These are phyloP conservation scores for Ilex aquifolium DNA, from an alignment of 257 asterid species.

Conservation along the genomic window DNA sequence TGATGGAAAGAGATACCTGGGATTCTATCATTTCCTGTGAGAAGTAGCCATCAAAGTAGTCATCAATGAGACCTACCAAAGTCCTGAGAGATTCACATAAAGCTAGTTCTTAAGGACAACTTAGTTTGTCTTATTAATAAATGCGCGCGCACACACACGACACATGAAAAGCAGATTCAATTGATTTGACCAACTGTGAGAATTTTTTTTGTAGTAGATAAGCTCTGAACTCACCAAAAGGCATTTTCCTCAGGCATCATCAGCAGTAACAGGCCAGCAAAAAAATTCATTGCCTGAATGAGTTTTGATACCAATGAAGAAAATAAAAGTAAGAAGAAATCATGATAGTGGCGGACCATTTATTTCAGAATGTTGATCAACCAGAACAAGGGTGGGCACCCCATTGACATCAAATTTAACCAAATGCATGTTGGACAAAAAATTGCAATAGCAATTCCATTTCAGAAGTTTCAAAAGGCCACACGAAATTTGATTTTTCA, in stretches of 20 bases:
- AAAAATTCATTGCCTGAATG: conserved; percentile 92
- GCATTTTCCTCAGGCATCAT: conserved; percentile 99
- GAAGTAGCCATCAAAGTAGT: conserved; percentile 81
- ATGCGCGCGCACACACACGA: too few species aligned
- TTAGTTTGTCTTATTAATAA: not conserved
- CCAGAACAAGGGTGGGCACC: not conserved
- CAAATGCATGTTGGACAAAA: conserved; percentile 6
- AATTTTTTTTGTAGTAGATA: not conserved
- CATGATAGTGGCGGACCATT: not conserved
- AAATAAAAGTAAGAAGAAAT: conserved; percentile 9
- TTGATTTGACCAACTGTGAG: too few species aligned
- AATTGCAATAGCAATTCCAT: not conserved
- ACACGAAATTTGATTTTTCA: not conserved
- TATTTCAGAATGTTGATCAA: conserved; percentile 6
- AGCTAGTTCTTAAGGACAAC: conserved; percentile 27
- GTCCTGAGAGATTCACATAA: conserved; percentile 60
- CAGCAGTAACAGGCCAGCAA: conserved; percentile 86
- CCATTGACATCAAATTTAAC: not conserved
- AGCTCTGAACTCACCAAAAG: conserved; percentile 63
- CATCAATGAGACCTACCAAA: conserved; percentile 82
- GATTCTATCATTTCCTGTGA: conserved; percentile 93
- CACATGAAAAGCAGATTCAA: too few species aligned
- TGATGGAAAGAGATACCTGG: conserved; percentile 49
- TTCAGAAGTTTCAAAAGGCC: not conserved
- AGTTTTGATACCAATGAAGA: conserved; percentile 10